A percentile compares a stretch with the other conserved stretches of the same genome.
Evolutionary conservation across 257 asterid species (phyloP).

Genomic region (Eustoma russellianum): DNA sequence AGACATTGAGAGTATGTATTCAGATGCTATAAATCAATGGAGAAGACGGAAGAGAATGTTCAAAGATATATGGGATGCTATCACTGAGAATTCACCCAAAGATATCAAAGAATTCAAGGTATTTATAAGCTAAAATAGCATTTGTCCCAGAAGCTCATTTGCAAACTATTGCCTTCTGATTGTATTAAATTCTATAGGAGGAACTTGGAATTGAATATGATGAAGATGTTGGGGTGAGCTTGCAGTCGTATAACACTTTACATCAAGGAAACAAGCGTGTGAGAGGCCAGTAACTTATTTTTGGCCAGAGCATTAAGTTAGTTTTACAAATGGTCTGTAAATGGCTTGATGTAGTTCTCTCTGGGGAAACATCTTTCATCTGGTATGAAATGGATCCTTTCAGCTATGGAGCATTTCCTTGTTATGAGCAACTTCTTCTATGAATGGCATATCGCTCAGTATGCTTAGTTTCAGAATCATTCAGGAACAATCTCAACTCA

Average conservation of each 20-base stretch:
- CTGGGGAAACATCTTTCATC: no score
- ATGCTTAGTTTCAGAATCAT: no score
- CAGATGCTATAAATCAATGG: conserved; percentile 60
- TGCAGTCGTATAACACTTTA: conserved; percentile 59
- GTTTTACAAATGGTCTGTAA: no score
- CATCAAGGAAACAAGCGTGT: conserved; percentile 53
- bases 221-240: conserved; percentile 74
- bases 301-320: not conserved
- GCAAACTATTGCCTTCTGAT: conserved; percentile 1
- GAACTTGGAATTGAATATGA: conserved; percentile 92
- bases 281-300: conserved; percentile 26
- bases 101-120: conserved; percentile 82
- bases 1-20: conserved; percentile 49
- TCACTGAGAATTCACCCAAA: conserved; percentile 91
- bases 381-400: no score
- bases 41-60: conserved; percentile 88
- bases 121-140: not conserved
- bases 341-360: no score
- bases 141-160: not conserved
- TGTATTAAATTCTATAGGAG: conserved; percentile 39
- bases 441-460: no score
- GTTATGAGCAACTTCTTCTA: no score
- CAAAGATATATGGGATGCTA: conserved; percentile 87
- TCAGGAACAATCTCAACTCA: no score
- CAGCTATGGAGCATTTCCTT: no score